These are phyloP conservation scores for Lentinula sp. DNA, from an alignment of 768 basidiomycete species.

Conservation along the genomic window DNA sequence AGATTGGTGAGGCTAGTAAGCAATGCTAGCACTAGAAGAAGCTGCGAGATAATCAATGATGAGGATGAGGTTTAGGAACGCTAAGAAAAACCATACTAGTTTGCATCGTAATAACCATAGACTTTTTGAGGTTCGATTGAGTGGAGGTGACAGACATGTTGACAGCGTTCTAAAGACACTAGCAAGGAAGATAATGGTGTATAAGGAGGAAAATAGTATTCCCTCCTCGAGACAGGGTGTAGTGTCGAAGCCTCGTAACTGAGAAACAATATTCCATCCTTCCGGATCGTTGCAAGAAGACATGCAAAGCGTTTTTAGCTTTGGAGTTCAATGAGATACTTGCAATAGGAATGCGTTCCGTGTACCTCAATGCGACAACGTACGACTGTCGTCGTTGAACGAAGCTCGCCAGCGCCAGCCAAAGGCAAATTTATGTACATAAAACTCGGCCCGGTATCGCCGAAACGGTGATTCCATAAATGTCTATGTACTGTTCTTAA, in stretches of 20 bases:
- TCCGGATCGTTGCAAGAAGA: slow-evolving; percentile 48
- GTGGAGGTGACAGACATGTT: slow-evolving; percentile 16
- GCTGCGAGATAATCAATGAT: slow-evolving; percentile 24
- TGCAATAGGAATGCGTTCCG: background rate
- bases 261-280: slow-evolving; percentile 62
- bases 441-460: background rate
- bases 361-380: no score
- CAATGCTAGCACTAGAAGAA: slow-evolving; percentile 40
- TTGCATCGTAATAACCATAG: slow-evolving; percentile 51
- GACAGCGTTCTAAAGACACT: slow-evolving; percentile 30
- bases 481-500: background rate
- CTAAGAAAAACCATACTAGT: slow-evolving; percentile 40
- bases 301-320: slow-evolving; percentile 19
- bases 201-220: slow-evolving; percentile 47
- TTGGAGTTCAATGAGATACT: background rate
- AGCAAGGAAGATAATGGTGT: slow-evolving; percentile 38
- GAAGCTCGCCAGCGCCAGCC: background rate
- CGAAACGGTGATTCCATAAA: background rate
- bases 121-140: slow-evolving; percentile 40
- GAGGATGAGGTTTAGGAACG: background rate
- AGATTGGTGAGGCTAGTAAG: slow-evolving; percentile 39
- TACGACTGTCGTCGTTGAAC: background rate
- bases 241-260: slow-evolving; percentile 59
- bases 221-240: slow-evolving; percentile 83
- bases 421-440: background rate